Evolutionary conservation across 352 stramenopile species (phyloP), one percentile per base, ranked within the genome.

Genomic region (Globisporangium cystogenes): DNA sequence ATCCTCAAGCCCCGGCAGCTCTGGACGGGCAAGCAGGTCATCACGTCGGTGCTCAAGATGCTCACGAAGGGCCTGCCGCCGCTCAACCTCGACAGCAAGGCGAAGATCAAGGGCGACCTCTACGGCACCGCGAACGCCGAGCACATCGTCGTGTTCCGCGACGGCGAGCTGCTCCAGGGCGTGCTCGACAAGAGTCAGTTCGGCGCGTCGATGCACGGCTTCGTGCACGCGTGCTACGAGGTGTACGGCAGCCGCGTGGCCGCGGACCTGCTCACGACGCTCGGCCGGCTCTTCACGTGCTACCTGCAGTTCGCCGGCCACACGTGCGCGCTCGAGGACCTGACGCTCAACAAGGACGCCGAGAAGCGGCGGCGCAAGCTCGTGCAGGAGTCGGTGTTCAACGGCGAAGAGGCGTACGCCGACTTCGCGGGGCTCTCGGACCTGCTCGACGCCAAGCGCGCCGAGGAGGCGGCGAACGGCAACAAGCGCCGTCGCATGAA

Each of bases 1-100:
- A 98, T 99, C 63, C 68, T 98, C 26, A 99, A 99, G 77, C 98
- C 98, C 4, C 64, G 85, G 57, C 70, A 86, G 44, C 72, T 99
- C 7, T 99, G 97, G 97, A 99, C 97, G 11, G 98, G 98, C 51
- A 99, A 99, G 63, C 97, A 99, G 70, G 94, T 99, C 21, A 93
- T 99, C 53, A 98, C 92, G 11, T 98, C 93, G 18, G 76, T 99
- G 46, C 78, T 99, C n/a, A 90, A 97, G 70, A 74, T 99, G 74
- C 71, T 99, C 26, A 96, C 86, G 3, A 83, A 90, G 58, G 82
- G 81, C 1, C 62, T 98, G 10, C 92, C 93, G 21, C 89, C 90
- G 55, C 77, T 99, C 16, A 92, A 93, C 61, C 59, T 95, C 23
- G 72, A 98, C 87, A 91, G 80, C 64, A 99, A 99, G 65, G 77